Conservation (phyloP, 768 basidiomycete species). For the Boletus rubescentipes region DNA sequence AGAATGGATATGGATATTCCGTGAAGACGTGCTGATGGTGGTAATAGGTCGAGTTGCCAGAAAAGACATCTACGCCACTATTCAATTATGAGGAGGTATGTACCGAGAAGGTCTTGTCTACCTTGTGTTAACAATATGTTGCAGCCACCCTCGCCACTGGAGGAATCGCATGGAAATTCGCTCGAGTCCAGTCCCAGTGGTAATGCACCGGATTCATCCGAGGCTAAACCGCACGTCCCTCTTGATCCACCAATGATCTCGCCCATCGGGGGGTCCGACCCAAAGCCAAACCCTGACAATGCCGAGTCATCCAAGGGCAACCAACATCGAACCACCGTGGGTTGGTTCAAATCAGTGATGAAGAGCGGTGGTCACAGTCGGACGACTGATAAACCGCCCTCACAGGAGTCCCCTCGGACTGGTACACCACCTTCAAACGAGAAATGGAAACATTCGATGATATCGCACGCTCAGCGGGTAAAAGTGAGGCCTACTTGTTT, state of each 20-base stretch:
- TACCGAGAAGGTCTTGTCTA: not conserved
- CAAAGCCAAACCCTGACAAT: not conserved
- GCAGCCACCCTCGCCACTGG: not conserved
- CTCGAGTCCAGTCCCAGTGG: not conserved
- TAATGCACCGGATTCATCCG: not conserved
- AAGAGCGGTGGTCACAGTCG: not conserved
- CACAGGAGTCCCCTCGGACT: not conserved
- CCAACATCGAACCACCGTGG: not conserved
- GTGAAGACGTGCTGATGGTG: too few species aligned
- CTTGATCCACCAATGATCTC: not conserved
- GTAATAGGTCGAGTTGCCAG: not conserved
- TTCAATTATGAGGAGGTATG: not conserved
- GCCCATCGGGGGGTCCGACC: not conserved
- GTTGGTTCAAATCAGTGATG: not conserved
- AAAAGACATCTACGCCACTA: not conserved
- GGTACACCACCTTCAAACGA: not conserved
- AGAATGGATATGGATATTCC: too few species aligned
- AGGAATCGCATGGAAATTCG: too few species aligned
- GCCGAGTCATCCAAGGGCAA: not conserved
- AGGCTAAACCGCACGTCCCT: not conserved
- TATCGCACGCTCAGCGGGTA: not conserved
- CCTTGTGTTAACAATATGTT: not conserved
- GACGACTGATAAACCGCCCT: not conserved
- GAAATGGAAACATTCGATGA: not conserved
- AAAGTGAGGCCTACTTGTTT: not conserved